These are phyloP conservation scores for Apiospora hydei DNA, from an alignment of 2,329 filamentous ascomycete species.

Conservation along the genomic window DNA sequence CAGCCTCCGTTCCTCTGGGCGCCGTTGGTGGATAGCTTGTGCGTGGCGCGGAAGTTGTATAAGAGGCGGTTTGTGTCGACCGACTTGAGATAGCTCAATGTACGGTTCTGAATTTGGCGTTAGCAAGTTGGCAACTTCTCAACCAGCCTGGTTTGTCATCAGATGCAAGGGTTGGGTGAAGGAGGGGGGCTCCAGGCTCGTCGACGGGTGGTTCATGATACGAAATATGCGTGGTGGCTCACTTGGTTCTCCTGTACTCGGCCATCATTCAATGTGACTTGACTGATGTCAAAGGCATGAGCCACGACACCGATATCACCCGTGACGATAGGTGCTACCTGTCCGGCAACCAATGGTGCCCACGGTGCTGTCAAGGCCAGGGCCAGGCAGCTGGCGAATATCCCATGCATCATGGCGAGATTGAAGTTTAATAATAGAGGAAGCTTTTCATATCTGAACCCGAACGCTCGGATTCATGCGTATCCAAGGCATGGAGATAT, in stretches of 20 bases:
- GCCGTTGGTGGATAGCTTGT: slow-evolving; percentile 54
- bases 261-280: slow-evolving; percentile 47
- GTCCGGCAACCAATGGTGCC: slow-evolving; percentile 29
- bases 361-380: neutral
- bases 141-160: no score
- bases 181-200: no score
- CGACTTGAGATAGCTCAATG: slow-evolving; percentile 53
- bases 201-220: no score
- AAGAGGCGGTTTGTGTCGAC: slow-evolving; percentile 55
- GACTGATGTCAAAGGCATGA: slow-evolving; percentile 48
- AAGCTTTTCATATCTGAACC: neutral
- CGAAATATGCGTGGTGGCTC: neutral
- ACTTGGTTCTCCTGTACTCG: slow-evolving; percentile 49
- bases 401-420: neutral
- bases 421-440: neutral
- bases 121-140: neutral
- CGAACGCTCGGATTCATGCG: neutral
- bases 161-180: no score
- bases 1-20: slow-evolving; percentile 57
- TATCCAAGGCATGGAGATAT: neutral
- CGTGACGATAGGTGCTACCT: slow-evolving; percentile 37
- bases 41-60: slow-evolving; percentile 56
- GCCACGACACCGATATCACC: slow-evolving; percentile 44
- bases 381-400: neutral
- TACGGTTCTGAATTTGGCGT: slow-evolving; percentile 48